Base-by-base conservation (phyloP, 2,329 filamentous ascomycete species). In the Pestalotiopsis sp. region DNA sequence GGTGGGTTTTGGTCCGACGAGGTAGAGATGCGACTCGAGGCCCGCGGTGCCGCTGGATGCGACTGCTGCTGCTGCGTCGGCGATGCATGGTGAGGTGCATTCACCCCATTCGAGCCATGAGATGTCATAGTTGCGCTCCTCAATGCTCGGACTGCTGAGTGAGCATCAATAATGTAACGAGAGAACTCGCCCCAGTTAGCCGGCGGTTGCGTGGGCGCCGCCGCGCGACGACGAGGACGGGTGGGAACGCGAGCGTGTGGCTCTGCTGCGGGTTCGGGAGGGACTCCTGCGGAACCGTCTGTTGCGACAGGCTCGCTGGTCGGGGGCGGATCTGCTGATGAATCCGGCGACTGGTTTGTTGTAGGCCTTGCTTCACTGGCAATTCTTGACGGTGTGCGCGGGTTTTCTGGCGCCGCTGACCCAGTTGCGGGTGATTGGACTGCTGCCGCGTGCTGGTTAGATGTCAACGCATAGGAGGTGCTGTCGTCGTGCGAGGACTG, bases 91-190 rank as follows among this genome's bases (percentile, higher is more conserved):
- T 73, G 71, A 69, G 73, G 74, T 61, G 66, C 66, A 41, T 71
- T 71, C 27, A 69, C 72, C 69, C 77, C 77, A 69, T 78, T 78
- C 27, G 76, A 73, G 31, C 75, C 73, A 17, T 76, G 73, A 56
- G 77, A 77, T 36, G 77, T 74, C 76, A 78, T 77, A 52, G 77
- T 77, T 41, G 75, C 76, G 70, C 74, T 75, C 68, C 77, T 70
- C 67, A 75, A 75, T 68, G 76, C 77, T 64, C 74, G 75, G 72
- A 76, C 76, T 36, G 31, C 31, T 36, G 31, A 9, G 7, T 9
- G 31, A 36, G 31, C 31, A 36, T 36, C 7, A 36, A 36, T 36
- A 9, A 36, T 7, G 31, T 36, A 36, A 36, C 7, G 7, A 36
- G 7, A 36, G 31, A 36, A 9, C 31, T 36, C 31, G 31, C 2